Base-by-base conservation (phyloP, 2,329 filamentous ascomycete genomes). In the Nemania sp. region DNA sequence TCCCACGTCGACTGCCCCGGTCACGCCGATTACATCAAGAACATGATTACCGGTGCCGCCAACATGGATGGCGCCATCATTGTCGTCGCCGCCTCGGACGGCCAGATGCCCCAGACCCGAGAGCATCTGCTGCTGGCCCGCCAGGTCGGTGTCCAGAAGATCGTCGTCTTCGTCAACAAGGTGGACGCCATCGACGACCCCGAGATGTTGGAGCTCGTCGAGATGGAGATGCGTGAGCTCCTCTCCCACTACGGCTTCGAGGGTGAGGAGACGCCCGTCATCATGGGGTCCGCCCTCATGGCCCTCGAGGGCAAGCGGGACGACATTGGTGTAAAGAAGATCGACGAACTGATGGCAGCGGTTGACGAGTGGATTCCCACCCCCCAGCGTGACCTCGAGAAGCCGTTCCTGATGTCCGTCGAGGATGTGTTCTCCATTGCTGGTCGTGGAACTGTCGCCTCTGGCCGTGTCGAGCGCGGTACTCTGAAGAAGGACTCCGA, bases 21-120 rank as follows among this genome's bases (percentile, higher is more conserved):
- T 81, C 95, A 99, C 89, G 95, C 95, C 80, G 95, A 99, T 92
- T 99, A 99, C 86, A 98, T 99, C 84, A 99, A 99, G 88, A 99
- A 99, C 89, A 99, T 99, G 95, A 99, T 99, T 79, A 99, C 95
- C 69, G 95, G 95, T 88, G 93, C 95, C 66, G 94, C 96, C 73
- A 96, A 92, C 84, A 99, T 99, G 95, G 95, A 99, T 73, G 95
- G 95, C 73, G 94, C 95, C 73, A 94, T 99, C 76, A 97, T 99
- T 73, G 95, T 99, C 69, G 96, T 99, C 72, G 96, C 96, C 71
- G 95, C 95, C 70, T 97, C 92, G 39, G 95, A 99, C 77, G 95
- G 95, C 76, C 96, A 99, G 83, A 99, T 99, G 95, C 95, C 95
- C 73, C 96, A 99, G 87, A 99, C 95, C 69, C 87, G 95, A 80